Evolutionary conservation across 805 yeast genomes (phyloP).

Genomic region (Cyberlindnera xylosilytica): DNA sequence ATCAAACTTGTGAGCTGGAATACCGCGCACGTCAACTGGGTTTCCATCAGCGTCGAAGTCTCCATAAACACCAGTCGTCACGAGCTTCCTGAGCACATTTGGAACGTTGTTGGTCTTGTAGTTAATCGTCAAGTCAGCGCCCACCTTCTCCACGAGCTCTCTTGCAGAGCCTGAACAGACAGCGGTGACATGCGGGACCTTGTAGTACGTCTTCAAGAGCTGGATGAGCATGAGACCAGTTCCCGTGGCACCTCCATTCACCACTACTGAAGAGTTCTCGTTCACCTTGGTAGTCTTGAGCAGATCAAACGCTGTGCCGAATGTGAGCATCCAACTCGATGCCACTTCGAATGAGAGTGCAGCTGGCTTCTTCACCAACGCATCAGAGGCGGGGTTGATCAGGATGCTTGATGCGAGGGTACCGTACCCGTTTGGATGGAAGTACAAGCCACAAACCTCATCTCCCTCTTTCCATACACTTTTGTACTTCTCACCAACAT

Average conservation of each 20-base stretch:
- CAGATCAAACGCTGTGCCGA: slow-evolving; percentile 58
- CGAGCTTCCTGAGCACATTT: slow-evolving; percentile 17
- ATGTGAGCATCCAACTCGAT: slow-evolving; percentile 59
- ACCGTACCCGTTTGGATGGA: slow-evolving; percentile 54
- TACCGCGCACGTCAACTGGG: slow-evolving; percentile 20
- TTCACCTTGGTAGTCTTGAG: slow-evolving; percentile 35
- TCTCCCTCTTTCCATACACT: slow-evolving; percentile 51
- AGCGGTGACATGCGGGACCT: slow-evolving; percentile 50
- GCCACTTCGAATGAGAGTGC: slow-evolving; percentile 50
- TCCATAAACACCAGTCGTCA: slow-evolving; percentile 31
- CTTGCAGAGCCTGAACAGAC: slow-evolving; percentile 56
- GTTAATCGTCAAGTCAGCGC: slow-evolving; percentile 53
- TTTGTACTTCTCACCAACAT: slow-evolving; percentile 45
- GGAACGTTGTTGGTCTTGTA: slow-evolving; percentile 35
- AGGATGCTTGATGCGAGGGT: slow-evolving; percentile 54
- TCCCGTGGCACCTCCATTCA: slow-evolving; percentile 78
- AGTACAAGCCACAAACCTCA: slow-evolving; percentile 58
- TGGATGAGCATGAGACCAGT: slow-evolving; percentile 66
- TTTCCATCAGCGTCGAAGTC: slow-evolving; percentile 29
- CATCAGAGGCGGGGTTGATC: slow-evolving; percentile 50
- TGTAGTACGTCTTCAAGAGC: slow-evolving; percentile 48
- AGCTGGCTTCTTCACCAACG: slow-evolving; percentile 44
- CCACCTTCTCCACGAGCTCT: slow-evolving; percentile 39
- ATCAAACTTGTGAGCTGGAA: slow-evolving; percentile 44
- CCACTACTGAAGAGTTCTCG: slow-evolving; percentile 47